These are phyloP conservation scores for Diaporthe sp. DNA, from an alignment of 2,329 filamentous ascomycete genomes.

Conservation along the genomic window DNA sequence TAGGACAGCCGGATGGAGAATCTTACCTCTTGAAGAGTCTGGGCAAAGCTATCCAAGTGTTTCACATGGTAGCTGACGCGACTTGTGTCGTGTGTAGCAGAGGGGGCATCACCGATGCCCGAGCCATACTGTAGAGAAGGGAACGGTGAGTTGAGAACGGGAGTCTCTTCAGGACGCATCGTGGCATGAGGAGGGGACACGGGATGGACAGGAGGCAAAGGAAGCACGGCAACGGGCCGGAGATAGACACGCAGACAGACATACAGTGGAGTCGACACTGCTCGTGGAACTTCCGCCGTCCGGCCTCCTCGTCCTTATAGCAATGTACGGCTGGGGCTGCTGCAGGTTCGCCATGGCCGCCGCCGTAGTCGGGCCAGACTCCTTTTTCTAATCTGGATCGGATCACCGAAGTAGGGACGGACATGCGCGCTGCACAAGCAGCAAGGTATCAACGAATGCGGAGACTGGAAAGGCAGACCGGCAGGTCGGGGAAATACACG, in stretches of 20 bases:
- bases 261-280: conserved; percentile 63
- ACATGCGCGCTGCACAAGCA: conserved; percentile 24
- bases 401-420: conserved; percentile 36
- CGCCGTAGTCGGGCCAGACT: conserved; percentile 27
- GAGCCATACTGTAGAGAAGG: conserved; percentile 61
- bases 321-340: conserved; percentile 62
- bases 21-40: conserved; percentile 65
- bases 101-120: conserved; percentile 54
- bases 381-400: conserved; percentile 31
- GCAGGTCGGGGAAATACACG: conserved; percentile 13
- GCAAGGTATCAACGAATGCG: conserved; percentile 36
- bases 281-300: conserved; percentile 60
- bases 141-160: conserved; percentile 45
- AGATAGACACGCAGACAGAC: conserved; percentile 46
- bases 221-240: not conserved
- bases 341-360: conserved; percentile 54
- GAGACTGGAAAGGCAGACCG: conserved; percentile 30
- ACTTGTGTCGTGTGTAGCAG: conserved; percentile 69
- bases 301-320: conserved; percentile 64
- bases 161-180: conserved; percentile 34
- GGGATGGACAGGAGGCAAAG: not conserved
- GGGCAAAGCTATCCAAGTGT: conserved; percentile 67
- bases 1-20: not conserved
- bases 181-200: not conserved
- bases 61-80: conserved; percentile 71